A percentile compares a stretch with the other conserved stretches of the same genome.
Conservation (phyloP, 192 early-diverging fungal species). For the Podila epicladia region DNA sequence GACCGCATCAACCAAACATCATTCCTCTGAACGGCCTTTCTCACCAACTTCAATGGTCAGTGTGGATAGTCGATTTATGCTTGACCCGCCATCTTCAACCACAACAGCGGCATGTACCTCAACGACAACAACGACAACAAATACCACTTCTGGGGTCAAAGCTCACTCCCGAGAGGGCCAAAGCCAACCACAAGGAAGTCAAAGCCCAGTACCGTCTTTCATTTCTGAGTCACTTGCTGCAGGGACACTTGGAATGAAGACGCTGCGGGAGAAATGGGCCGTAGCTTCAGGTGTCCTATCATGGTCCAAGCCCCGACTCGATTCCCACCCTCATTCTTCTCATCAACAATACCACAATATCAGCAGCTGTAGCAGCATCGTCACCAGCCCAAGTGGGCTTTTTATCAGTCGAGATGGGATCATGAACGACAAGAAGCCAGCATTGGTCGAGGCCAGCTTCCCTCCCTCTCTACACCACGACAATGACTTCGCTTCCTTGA, state of each 20-base stretch:
- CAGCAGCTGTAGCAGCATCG: conserved; percentile 16
- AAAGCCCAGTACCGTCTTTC: conserved; percentile 42
- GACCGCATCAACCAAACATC: conserved; percentile 2
- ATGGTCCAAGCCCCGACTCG: conserved; percentile 28
- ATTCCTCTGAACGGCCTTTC: conserved; percentile 1
- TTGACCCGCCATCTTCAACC: neutral
- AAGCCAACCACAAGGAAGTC: conserved; percentile 2
- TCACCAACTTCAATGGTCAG: neutral
- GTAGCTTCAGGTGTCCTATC: conserved; percentile 38
- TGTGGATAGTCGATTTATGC: neutral
- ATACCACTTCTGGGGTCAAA: conserved; percentile 15
- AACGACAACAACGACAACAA: conserved; percentile 2
- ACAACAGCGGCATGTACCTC: neutral
- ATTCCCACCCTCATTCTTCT: neutral
- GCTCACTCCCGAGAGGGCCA: conserved; percentile 3
- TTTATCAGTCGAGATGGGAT: conserved; percentile 39
- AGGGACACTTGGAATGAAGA: conserved; percentile 39
- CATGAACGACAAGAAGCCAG: conserved; percentile 42
- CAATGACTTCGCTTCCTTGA: neutral
- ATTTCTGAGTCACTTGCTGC: conserved; percentile 36
- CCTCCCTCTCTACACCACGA: conserved; percentile 15
- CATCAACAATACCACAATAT: neutral
- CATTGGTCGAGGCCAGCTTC: conserved; percentile 33
- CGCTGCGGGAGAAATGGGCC: conserved; percentile 40
- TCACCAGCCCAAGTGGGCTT: conserved; percentile 39